Evolutionary conservation across 805 yeast genomes (phyloP), one percentile per base, ranked within the genome.

Genomic region (Wickerhamiella siamensis): DNA sequence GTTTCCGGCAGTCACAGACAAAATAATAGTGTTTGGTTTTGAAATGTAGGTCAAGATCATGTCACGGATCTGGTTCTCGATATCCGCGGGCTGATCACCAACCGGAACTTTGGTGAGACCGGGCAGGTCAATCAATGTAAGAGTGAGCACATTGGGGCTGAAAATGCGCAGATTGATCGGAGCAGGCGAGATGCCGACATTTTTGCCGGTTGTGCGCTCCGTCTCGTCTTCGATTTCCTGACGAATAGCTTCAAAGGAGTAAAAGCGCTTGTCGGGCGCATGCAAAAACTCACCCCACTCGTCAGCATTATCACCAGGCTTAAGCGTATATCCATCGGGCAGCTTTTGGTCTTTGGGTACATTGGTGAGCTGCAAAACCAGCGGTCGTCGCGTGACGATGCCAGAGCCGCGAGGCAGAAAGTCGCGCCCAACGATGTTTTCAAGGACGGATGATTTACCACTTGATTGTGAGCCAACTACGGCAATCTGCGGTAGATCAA

Each of bases 261-360:
- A 81, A 65, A 83, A 81, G 60, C 82, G 78, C 65, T 83, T 78
- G 44, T 83, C 83, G 32, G 96, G 97, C 40, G 82, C 65, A 60
- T 91, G 97, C 51, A 88, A 70, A 61, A 91, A 91, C 62, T 91
- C 98, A 47, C 98, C 98, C 96, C 97, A 91, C 66, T 88, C 98
- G 43, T 69, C 60, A n/a, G 50, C 56, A 34, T 59, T 62, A 20
- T 54, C 48, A 16, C 52, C 54, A 21, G 35, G 56, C 34, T 38
- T 54, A 27, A 43, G 44, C 24, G 44, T 47, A 15, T 51, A 53
- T 20, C 59, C 60, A 5, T 50, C 53, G 10, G 58, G 60, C 22
- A 52, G 43, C 22, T 36, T 33, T 10, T 21, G 8, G 27, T 15
- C 24, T 17, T 34, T 36, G 12, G 29, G 36, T 14, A 27, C 36